A percentile compares a stretch with the other conserved stretches of the same genome.
These are phyloP conservation scores for Blastomyces gilchristii DNA, from an alignment of 2,329 filamentous ascomycete species.

Conservation along the genomic window DNA sequence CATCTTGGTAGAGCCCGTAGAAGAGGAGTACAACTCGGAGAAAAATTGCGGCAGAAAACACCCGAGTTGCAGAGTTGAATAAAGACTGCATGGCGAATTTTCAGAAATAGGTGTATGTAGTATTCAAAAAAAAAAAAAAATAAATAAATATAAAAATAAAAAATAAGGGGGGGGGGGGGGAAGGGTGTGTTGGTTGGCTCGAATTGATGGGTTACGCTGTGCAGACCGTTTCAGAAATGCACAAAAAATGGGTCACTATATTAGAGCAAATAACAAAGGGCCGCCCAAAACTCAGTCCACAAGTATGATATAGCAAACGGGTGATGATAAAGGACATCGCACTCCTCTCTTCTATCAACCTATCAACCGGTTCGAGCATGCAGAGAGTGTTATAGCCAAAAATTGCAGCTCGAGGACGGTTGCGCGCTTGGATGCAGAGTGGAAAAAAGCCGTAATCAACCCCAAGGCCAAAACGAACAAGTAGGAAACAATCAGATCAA, in stretches of 20 bases:
- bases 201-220: background rate
- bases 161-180: background rate
- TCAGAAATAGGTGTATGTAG: background rate
- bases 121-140: too few relatives aligned
- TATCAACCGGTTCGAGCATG: background rate
- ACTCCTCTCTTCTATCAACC: background rate
- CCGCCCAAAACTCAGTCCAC: background rate
- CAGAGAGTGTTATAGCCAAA: background rate
- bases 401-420: background rate
- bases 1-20: conserved; percentile 89
- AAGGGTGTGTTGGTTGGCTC: background rate
- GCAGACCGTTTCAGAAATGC: background rate
- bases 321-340: background rate
- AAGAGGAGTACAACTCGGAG: conserved; percentile 66
- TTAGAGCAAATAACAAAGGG: background rate
- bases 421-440: background rate
- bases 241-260: background rate
- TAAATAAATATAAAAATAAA: too few relatives aligned
- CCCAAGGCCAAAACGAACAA: background rate
- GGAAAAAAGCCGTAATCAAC: background rate
- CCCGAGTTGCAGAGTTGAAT: conserved; percentile 16
- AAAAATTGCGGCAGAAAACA: conserved; percentile 37
- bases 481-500: background rate
- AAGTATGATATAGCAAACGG: background rate
- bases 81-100: background rate